phyloP scores from a whole-genome alignment of 305 asterid genomes.

The Fraxinus ornus region DNA sequence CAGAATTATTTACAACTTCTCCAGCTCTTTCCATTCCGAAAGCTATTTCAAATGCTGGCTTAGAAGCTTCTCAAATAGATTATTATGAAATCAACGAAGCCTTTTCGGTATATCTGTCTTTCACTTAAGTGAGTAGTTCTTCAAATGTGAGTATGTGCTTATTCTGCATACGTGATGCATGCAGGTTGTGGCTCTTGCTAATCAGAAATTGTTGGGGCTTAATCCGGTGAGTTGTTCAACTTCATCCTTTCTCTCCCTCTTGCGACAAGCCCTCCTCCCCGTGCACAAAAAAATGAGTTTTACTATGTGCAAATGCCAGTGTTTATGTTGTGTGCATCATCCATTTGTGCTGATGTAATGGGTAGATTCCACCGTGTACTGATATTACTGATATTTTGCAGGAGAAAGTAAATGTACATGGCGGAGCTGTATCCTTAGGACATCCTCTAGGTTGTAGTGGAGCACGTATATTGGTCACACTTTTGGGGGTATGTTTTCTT shows the following conservation, averaged over 20 bases:
- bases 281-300: background rate
- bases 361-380: constrained; percentile 11
- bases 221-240: constrained; percentile 53
- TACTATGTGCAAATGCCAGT: background rate
- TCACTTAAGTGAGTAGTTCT: constrained; percentile 6
- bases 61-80: constrained; percentile 79
- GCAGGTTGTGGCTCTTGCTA: constrained; percentile 98
- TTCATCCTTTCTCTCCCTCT: background rate
- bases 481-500: constrained; percentile 72
- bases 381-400: constrained; percentile 35
- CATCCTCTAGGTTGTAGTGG: constrained; percentile 99
- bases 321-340: background rate
- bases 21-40: constrained; percentile 97
- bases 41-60: constrained; percentile 80
- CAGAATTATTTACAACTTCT: constrained; percentile 85
- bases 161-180: constrained; percentile 15
- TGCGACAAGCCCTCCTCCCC: background rate
- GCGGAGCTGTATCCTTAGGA: constrained; percentile 96
- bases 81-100: constrained; percentile 97
- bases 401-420: constrained; percentile 89
- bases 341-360: background rate
- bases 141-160: constrained; percentile 5
- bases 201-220: constrained; percentile 80
- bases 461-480: constrained; percentile 92
- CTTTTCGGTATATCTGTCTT: constrained; percentile 56